Percentiles rank a stretch among this genome's conserved stretches.
phyloP scores from a whole-genome alignment of 768 basidiomycete species.

The Termitomyces bulborhizus region DNA sequence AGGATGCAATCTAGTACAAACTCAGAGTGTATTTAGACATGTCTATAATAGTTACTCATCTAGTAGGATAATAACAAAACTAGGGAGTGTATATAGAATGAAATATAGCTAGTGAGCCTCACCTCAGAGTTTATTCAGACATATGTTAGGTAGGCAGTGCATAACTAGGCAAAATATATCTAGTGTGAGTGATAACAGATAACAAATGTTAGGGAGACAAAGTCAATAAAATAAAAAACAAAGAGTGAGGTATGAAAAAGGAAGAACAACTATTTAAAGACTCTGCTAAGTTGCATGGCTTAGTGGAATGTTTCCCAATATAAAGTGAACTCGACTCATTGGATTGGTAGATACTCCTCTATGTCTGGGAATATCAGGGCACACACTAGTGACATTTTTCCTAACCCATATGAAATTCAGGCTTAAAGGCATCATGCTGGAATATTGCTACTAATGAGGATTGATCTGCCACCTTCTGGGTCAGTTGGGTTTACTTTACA shows the following conservation, averaged over 20 bases:
- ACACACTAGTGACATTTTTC: too few species aligned
- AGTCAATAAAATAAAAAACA: neutral
- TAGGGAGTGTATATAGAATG: neutral
- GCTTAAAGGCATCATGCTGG: too few species aligned
- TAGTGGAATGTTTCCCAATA: too few species aligned
- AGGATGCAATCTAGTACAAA: neutral
- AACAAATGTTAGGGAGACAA: neutral
- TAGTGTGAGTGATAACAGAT: neutral
- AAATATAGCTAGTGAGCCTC: neutral
- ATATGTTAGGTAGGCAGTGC: neutral
- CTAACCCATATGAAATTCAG: too few species aligned
- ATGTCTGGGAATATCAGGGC: too few species aligned
- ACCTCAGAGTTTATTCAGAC: neutral
- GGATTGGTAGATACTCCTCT: too few species aligned
- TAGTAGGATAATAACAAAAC: neutral
- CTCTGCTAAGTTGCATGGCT: too few species aligned
- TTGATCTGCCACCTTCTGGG: too few species aligned
- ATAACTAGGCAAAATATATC: neutral
- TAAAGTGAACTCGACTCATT: too few species aligned
- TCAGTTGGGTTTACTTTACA: too few species aligned
- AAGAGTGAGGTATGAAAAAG: neutral
- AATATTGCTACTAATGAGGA: too few species aligned
- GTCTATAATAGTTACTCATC: neutral
- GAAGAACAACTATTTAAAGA: too few species aligned
- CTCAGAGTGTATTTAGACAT: neutral